Percentiles rank a stretch among this genome's conserved stretches.
phyloP scores from a whole-genome alignment of 1,139 yeast species.

The Kodamaea plutei region DNA sequence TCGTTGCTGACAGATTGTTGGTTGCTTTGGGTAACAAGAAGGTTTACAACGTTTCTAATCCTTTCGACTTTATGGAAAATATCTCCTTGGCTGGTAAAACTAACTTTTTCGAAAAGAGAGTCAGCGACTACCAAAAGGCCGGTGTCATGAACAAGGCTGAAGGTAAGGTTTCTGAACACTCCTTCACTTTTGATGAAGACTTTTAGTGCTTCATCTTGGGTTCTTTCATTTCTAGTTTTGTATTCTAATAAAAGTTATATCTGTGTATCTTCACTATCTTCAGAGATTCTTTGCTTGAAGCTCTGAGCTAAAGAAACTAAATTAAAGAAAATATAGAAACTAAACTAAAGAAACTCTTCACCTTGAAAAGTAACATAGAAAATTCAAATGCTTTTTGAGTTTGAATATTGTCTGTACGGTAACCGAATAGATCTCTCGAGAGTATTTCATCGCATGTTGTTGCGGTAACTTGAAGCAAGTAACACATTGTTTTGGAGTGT shows the following conservation, averaged over 20 bases:
- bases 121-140: conserved; percentile 97
- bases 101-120: conserved; percentile 98
- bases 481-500: too few relatives aligned
- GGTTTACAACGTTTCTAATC: conserved; percentile 82
- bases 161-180: conserved; percentile 26
- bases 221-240: too few relatives aligned
- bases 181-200: conserved; percentile 47
- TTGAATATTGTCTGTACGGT: too few relatives aligned
- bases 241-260: too few relatives aligned
- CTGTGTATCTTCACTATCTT: not conserved
- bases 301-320: not conserved
- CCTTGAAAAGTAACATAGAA: too few relatives aligned
- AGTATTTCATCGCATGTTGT: too few relatives aligned
- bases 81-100: conserved; percentile 97
- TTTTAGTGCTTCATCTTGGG: conserved; percentile 36
- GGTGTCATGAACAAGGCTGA: conserved; percentile 79
- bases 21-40: conserved; percentile 88
- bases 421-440: too few relatives aligned
- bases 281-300: not conserved
- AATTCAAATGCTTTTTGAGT: too few relatives aligned
- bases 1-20: conserved; percentile 91
- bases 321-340: conserved; percentile 1
- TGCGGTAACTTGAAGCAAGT: too few relatives aligned
- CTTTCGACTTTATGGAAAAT: conserved; percentile 98
- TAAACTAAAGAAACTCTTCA: too few relatives aligned